A percentile compares a stretch with the other conserved stretches of the same genome.
phyloP scores from a whole-genome alignment of 495 filamentous ascomycete species.

The Podospora pseudocomata region DNA sequence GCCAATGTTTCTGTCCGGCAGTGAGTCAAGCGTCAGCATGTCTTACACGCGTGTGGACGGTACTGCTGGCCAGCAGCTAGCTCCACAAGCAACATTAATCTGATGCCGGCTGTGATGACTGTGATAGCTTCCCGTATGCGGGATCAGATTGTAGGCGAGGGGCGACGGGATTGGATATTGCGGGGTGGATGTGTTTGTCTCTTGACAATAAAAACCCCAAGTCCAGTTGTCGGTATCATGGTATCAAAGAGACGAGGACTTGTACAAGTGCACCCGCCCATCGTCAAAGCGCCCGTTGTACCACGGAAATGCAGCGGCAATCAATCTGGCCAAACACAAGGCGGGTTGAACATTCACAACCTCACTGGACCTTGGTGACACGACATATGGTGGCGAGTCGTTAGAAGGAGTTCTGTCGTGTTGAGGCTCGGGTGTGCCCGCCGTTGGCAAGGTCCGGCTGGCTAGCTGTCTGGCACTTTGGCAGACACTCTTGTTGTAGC shows the following conservation, averaged over 20 bases:
- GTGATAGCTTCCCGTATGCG: neutral
- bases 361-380: neutral
- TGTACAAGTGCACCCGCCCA: neutral
- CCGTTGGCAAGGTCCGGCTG: neutral
- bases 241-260: neutral
- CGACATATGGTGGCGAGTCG: slow-evolving; percentile 3
- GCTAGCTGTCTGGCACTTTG: neutral
- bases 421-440: slow-evolving; percentile 6
- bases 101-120: neutral
- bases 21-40: neutral
- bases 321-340: slow-evolving; percentile 5
- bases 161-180: neutral
- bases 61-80: neutral
- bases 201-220: neutral
- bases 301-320: neutral
- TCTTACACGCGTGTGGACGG: neutral
- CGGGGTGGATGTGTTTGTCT: neutral
- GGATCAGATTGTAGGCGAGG: neutral
- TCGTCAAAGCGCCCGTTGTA: neutral
- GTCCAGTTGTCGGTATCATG: neutral
- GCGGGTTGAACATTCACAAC: neutral
- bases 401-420: neutral
- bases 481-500: neutral
- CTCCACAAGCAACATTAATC: neutral
- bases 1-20: neutral